Conservation (phyloP, 805 yeast genomes). For the Ogataea populi-albae region DNA sequence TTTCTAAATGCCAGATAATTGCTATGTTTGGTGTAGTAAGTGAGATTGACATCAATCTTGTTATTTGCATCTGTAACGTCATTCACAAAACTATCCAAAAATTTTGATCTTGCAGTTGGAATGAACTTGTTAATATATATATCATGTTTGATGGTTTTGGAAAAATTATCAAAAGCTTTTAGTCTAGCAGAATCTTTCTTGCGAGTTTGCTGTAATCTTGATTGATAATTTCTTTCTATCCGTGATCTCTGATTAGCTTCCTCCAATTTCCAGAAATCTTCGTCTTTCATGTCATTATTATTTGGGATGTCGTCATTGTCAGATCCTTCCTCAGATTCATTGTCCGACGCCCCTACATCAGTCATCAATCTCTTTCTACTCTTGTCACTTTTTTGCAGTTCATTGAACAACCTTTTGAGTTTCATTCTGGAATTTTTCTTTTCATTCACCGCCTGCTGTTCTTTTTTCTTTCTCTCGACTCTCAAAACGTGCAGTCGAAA, state of each 20-base stretch:
- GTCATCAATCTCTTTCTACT: slow-evolving; percentile 19
- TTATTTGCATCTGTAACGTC: slow-evolving; percentile 23
- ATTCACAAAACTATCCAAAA: slow-evolving; percentile 30
- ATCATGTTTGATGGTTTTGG: slow-evolving; percentile 28
- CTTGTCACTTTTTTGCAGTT: slow-evolving; percentile 22
- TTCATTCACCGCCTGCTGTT: slow-evolving; percentile 46
- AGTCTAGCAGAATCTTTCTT: slow-evolving; percentile 30
- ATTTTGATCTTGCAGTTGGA: slow-evolving; percentile 23
- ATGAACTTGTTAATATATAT: slow-evolving; percentile 18
- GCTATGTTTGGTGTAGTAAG: slow-evolving; percentile 41
- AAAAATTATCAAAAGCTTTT: slow-evolving; percentile 35
- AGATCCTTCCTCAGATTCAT: slow-evolving; percentile 32
- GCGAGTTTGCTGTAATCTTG: slow-evolving; percentile 17
- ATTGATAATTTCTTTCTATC: slow-evolving; percentile 15
- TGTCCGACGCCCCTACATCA: slow-evolving; percentile 15
- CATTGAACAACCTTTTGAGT: slow-evolving; percentile 40
- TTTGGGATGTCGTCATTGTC: slow-evolving; percentile 29
- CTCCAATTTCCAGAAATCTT: slow-evolving; percentile 21
- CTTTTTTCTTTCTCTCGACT: slow-evolving; percentile 50
- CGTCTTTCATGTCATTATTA: slow-evolving; percentile 19
- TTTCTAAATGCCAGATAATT: slow-evolving; percentile 42
- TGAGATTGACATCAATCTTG: slow-evolving; percentile 33
- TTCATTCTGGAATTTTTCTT: slow-evolving; percentile 46
- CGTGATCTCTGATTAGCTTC: slow-evolving; percentile 18
- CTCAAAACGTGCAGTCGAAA: slow-evolving; percentile 55